These are phyloP conservation scores for Flaveria robusta DNA, from an alignment of 129 eudicot species.

Conservation along the genomic window DNA sequence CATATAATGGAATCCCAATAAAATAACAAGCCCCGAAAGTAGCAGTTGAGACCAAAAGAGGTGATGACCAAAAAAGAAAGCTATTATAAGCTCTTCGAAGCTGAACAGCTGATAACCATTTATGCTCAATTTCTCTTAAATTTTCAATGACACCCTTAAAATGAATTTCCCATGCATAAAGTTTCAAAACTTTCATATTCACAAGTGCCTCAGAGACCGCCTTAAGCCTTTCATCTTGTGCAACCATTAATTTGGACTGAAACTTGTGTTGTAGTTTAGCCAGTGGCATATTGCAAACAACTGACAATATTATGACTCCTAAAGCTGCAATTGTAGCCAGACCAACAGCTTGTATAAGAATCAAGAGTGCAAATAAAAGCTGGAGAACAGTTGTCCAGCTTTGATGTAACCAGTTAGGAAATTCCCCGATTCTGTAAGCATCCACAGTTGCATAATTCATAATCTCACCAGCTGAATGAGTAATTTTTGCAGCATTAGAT, in stretches of 20 bases:
- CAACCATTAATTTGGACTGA: slow-evolving; percentile 76
- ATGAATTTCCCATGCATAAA: slow-evolving; percentile 95
- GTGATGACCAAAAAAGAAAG: slow-evolving; percentile 89
- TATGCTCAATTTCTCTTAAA: slow-evolving; percentile 60
- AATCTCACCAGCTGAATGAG: slow-evolving; percentile 85
- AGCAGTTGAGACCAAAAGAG: slow-evolving; percentile 84
- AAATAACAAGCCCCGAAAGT: slow-evolving; percentile 95
- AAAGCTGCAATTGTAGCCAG: slow-evolving; percentile 82
- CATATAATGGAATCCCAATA: slow-evolving; percentile 65
- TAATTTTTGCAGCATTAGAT: slow-evolving; percentile 74
- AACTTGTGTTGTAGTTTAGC: slow-evolving; percentile 88
- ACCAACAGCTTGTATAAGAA: slow-evolving; percentile 76
- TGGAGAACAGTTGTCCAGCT: slow-evolving; percentile 89
- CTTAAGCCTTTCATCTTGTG: slow-evolving; percentile 82
- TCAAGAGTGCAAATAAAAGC: slow-evolving; percentile 66
- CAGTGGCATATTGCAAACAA: slow-evolving; percentile 80
- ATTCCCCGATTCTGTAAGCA: slow-evolving; percentile 90
- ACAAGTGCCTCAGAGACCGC: slow-evolving; percentile 83
- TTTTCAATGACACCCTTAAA: slow-evolving; percentile 73
- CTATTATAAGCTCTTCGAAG: slow-evolving; percentile 78
- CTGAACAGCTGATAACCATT: slow-evolving; percentile 82
- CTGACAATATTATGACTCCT: slow-evolving; percentile 67
- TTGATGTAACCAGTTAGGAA: slow-evolving; percentile 91
- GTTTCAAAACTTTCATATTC: slow-evolving; percentile 87
- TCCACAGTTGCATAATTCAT: slow-evolving; percentile 86